A percentile compares a stretch with the other conserved stretches of the same genome.
Conservation (phyloP, 2,329 filamentous ascomycete genomes). For the Penicillium psychrosexuale region DNA sequence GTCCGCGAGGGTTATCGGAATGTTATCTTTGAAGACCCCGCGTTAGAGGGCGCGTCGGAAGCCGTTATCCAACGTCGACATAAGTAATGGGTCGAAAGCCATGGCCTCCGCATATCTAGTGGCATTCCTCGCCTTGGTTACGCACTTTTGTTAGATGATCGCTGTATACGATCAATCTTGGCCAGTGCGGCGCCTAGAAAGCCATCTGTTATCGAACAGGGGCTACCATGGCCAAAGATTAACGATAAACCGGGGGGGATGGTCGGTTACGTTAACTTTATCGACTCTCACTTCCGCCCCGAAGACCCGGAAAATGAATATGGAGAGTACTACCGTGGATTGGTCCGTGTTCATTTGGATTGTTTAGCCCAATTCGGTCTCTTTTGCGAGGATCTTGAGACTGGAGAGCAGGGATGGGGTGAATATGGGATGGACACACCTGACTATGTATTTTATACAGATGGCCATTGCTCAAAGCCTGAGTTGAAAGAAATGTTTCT, state of each 20-base stretch:
- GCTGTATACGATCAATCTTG: slow-evolving; percentile 8
- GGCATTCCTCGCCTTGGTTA: slow-evolving; percentile 5
- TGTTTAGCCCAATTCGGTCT: slow-evolving; percentile 5
- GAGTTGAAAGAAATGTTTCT: slow-evolving; percentile 1
- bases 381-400: slow-evolving; percentile 5
- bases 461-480: background rate
- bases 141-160: slow-evolving; percentile 5
- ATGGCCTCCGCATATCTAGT: background rate
- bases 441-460: background rate
- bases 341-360: slow-evolving; percentile 4
- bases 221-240: too few relatives aligned
- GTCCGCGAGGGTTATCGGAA: slow-evolving; percentile 10
- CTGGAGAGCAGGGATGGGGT: slow-evolving; percentile 3
- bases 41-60: slow-evolving; percentile 3
- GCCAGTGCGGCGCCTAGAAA: slow-evolving; percentile 6
- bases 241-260: background rate
- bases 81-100: slow-evolving; percentile 6
- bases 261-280: slow-evolving; percentile 7
- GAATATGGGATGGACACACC: slow-evolving; percentile 10
- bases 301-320: slow-evolving; percentile 1
- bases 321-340: slow-evolving; percentile 8
- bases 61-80: slow-evolving; percentile 3
- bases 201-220: background rate
- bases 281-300: slow-evolving; percentile 5
- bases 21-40: slow-evolving; percentile 8